These are phyloP conservation scores for Geranium rotundifolium DNA, from an alignment of 345 rosid species.

Conservation along the genomic window DNA sequence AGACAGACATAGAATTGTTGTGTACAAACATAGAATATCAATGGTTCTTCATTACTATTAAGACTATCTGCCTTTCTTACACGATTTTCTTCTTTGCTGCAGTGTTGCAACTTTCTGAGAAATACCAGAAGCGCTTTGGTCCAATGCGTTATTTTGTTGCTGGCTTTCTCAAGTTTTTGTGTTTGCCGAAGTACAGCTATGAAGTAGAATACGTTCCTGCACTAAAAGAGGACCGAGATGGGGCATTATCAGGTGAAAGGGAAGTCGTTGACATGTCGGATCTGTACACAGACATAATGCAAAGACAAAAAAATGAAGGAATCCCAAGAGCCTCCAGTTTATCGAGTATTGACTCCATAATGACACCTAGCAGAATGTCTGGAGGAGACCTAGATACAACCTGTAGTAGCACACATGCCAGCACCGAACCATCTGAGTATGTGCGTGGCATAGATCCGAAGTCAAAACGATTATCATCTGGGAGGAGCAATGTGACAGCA, in stretches of 20 bases:
- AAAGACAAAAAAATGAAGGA: conserved; percentile 68
- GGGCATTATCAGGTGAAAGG: conserved; percentile 29
- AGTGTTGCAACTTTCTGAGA: conserved; percentile 95
- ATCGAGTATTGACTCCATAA: conserved; percentile 90
- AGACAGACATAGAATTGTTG: too few relatives aligned
- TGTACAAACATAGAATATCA: too few relatives aligned
- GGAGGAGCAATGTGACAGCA: conserved; percentile 55
- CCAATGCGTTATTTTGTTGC: conserved; percentile 95
- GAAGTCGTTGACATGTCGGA: conserved; percentile 68
- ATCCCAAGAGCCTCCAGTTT: conserved; percentile 94
- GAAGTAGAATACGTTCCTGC: conserved; percentile 96
- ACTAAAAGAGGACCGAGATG: conserved; percentile 55
- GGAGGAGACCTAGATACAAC: conserved; percentile 70
- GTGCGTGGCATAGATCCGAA: conserved; percentile 92
- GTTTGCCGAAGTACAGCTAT: conserved; percentile 89
- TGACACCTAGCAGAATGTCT: conserved; percentile 71
- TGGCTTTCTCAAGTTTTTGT: conserved; percentile 86
- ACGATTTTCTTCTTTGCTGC: conserved; percentile 19
- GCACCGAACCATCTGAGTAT: conserved; percentile 86
- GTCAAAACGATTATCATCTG: conserved; percentile 69
- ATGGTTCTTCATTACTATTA: too few relatives aligned
- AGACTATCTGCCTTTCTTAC: neutral
- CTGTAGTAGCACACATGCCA: conserved; percentile 63
- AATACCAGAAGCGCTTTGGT: conserved; percentile 87
- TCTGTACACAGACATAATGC: conserved; percentile 72